phyloP scores from a whole-genome alignment of 2,329 filamentous ascomycete genomes.

The Colletotrichum gloeosporioides region DNA sequence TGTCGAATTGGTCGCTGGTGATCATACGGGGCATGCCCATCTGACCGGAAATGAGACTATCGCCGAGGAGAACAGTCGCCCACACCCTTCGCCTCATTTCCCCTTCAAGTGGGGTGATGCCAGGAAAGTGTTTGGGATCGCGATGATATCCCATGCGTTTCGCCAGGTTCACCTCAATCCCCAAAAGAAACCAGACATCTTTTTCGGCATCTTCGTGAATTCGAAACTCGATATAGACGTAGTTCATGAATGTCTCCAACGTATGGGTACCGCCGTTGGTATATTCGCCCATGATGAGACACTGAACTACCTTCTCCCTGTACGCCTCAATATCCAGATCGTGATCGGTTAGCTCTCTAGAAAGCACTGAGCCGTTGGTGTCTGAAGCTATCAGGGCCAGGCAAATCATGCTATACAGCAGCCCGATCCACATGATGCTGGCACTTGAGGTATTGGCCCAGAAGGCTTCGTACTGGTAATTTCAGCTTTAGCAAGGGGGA shows the following conservation, averaged over 20 bases:
- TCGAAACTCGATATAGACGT: slow-evolving; percentile 15
- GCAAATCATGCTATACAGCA: slow-evolving; percentile 36
- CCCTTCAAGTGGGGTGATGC: slow-evolving; percentile 42
- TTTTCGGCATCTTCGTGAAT: neutral
- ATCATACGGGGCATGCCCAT: slow-evolving; percentile 52
- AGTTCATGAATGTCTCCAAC: slow-evolving; percentile 11
- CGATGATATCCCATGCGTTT: slow-evolving; percentile 49
- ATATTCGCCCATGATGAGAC: slow-evolving; percentile 34
- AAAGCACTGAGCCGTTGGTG: slow-evolving; percentile 19
- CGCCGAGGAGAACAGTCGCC: slow-evolving; percentile 43
- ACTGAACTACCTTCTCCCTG: slow-evolving; percentile 30
- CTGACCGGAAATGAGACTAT: slow-evolving; percentile 48
- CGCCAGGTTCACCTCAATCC: slow-evolving; percentile 36
- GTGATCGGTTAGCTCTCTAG: slow-evolving; percentile 23
- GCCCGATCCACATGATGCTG: slow-evolving; percentile 31
- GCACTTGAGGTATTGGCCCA: slow-evolving; percentile 28
- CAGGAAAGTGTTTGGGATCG: slow-evolving; percentile 46
- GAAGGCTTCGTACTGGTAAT: slow-evolving; percentile 30
- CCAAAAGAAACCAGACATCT: slow-evolving; percentile 33
- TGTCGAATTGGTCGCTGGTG: slow-evolving; percentile 43
- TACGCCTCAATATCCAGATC: slow-evolving; percentile 25
- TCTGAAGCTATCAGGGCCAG: slow-evolving; percentile 29
- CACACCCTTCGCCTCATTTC: slow-evolving; percentile 53
- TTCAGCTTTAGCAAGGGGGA: too few relatives aligned
- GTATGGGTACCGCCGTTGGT: slow-evolving; percentile 25